Evolutionary conservation across 1,139 yeast species (phyloP), one percentile per base, ranked within the genome.

Genomic region (Groenewaldozyma auringiensis): DNA sequence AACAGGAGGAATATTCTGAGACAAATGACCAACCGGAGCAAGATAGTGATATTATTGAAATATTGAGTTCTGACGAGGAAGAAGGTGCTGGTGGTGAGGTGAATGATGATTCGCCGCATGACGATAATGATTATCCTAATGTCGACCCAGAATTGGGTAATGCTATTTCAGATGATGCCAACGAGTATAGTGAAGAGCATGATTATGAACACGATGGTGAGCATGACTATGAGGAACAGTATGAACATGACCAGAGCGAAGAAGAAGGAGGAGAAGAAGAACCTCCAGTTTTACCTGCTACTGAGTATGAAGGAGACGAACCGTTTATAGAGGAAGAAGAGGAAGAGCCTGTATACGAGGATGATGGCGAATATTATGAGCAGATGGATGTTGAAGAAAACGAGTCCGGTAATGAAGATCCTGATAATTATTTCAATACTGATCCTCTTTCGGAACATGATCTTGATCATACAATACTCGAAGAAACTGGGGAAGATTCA

Each of bases 111-210:
- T 4, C 20, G 13, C 9, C 6, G 6, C 6, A 25, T 25, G 9
- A 8, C 11, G 29, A 25, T 9, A 17, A n/a, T 9, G 37, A 33
- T 4, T 4, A 29, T 20, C 9, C 6, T 25, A 25, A 25, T 25
- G 9, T 25, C 11, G 29, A 25, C 11, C 29, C 29, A 25, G 29
- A 25, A 41, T 39, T 37, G 21, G 58, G 53, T n/a, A 51, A 48
- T 3, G 51, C 50, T 17, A 55, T 36, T 8, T 33, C 46, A 21
- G 51, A 41, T n/a, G 47, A 45, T 31, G 48, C 36, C 34, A 42
- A 45, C 25, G 45, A 47, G 11, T 41, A 37, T 22, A 57, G 53
- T 6, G 39, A 9, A 8, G 41, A 40, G 35, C 4, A 42, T n/a
- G 18, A 31, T 13, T 43, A 43, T 20, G 38, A 35, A 35, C 13